phyloP scores from a whole-genome alignment of 768 basidiomycete genomes.

The Mycena floridula region DNA sequence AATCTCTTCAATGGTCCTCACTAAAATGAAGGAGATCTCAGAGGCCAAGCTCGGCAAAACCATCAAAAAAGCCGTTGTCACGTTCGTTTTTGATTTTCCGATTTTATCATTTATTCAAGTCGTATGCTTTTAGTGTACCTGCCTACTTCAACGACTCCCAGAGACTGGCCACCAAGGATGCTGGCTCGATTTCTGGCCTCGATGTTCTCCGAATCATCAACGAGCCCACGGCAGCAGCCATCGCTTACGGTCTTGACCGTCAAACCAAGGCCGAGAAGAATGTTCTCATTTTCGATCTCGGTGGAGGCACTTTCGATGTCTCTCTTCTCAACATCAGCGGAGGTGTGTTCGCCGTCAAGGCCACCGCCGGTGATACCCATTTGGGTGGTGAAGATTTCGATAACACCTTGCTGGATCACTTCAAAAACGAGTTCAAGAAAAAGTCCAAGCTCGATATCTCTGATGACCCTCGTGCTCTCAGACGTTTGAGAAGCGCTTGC shows the following conservation, averaged over 20 bases:
- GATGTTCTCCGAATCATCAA: constrained; percentile 99
- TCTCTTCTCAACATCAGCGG: constrained; percentile 96
- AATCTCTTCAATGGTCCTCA: constrained; percentile 99
- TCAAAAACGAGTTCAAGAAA: constrained; percentile 99
- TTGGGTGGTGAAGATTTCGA: constrained; percentile 99
- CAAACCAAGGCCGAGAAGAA: constrained; percentile 95
- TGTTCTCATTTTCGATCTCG: constrained; percentile 98
- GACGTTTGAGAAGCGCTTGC: constrained; percentile 94
- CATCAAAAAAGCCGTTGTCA: constrained; percentile 98
- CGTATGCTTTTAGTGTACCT: constrained; percentile 58
- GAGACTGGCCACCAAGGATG: constrained; percentile 98
- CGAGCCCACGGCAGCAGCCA: constrained; percentile 98
- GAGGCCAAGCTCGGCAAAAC: constrained; percentile 98
- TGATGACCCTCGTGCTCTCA: constrained; percentile 92
- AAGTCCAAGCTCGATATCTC: constrained; percentile 98
- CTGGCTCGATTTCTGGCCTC: constrained; percentile 94
- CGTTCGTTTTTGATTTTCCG: constrained; percentile 46
- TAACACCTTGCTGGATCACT: constrained; percentile 95
- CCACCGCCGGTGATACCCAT: constrained; percentile 98
- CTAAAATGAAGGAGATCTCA: constrained; percentile 99
- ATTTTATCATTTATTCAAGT: constrained; percentile 2
- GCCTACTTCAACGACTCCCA: constrained; percentile 99
- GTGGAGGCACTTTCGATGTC: constrained; percentile 99
- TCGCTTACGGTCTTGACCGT: constrained; percentile 97
- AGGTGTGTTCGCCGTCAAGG: constrained; percentile 99